Conservation (phyloP, 306 rosid genomes). For the cucumber (Cucumis sativus) region DNA sequence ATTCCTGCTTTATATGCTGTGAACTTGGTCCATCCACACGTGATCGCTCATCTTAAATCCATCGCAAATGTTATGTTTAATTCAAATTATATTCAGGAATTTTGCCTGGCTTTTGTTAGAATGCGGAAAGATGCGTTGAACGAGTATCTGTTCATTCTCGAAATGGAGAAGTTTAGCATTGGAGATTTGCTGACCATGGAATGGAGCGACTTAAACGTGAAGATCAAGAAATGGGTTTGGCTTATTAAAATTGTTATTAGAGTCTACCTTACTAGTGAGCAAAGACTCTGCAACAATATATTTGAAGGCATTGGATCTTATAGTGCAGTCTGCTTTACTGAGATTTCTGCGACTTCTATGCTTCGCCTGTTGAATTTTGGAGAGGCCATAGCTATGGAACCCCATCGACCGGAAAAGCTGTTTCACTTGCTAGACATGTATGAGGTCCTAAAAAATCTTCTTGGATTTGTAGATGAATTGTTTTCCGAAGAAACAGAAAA, state of each 20-base stretch:
- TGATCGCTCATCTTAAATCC: slow-evolving; percentile 31
- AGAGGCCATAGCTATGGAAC: slow-evolving; percentile 34
- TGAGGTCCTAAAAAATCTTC: slow-evolving; percentile 36
- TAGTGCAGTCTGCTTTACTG: slow-evolving; percentile 28
- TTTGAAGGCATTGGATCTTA: slow-evolving; percentile 30
- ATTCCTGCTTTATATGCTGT: slow-evolving; percentile 5
- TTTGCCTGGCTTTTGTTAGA: slow-evolving; percentile 29
- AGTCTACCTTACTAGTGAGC: slow-evolving; percentile 42
- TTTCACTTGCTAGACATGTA: slow-evolving; percentile 52
- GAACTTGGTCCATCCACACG: slow-evolving; percentile 34
- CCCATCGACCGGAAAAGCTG: slow-evolving; percentile 35
- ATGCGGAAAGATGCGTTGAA: slow-evolving; percentile 40
- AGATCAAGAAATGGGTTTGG: slow-evolving; percentile 46
- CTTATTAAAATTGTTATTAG: slow-evolving; percentile 32
- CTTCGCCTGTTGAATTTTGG: slow-evolving; percentile 40
- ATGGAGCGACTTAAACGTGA: slow-evolving; percentile 26
- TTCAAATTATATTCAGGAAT: slow-evolving; percentile 43
- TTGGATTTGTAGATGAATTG: slow-evolving; percentile 21
- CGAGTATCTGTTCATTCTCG: slow-evolving; percentile 33
- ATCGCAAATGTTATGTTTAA: slow-evolving; percentile 50
- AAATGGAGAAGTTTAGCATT: slow-evolving; percentile 35
- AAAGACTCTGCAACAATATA: slow-evolving; percentile 35
- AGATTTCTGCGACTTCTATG: slow-evolving; percentile 29
- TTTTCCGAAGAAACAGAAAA: slow-evolving; percentile 27
- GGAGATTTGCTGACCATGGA: slow-evolving; percentile 40